These are phyloP conservation scores for Periconia digitata DNA, from an alignment of 2,329 filamentous ascomycete genomes.

Conservation along the genomic window DNA sequence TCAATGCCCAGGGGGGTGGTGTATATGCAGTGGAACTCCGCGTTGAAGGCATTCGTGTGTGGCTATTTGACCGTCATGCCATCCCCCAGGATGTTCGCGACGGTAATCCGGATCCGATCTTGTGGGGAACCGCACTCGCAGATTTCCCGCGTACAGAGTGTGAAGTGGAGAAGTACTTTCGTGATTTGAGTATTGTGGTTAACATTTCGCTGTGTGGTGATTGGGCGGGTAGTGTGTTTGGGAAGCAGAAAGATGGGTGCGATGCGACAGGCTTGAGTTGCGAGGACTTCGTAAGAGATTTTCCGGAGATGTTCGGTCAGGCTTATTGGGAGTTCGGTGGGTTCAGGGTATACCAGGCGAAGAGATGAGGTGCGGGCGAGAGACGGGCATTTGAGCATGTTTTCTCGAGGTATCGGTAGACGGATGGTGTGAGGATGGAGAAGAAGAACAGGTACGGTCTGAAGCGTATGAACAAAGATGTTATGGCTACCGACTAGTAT, in stretches of 20 bases:
- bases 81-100: conserved; percentile 15
- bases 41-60: conserved; percentile 40
- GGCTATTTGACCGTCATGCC: conserved; percentile 36
- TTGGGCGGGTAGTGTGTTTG: conserved; percentile 50
- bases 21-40: conserved; percentile 41
- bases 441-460: too few species aligned
- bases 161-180: conserved; percentile 48
- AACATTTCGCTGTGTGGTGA: conserved; percentile 56
- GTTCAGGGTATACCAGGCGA: conserved; percentile 15
- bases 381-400: background rate
- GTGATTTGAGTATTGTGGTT: conserved; percentile 39
- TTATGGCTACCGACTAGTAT: too few species aligned
- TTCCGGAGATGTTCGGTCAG: conserved; percentile 18
- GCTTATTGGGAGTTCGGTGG: conserved; percentile 36
- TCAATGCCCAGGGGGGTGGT: conserved; percentile 37
- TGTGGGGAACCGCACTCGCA: conserved; percentile 25
- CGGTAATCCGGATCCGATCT: conserved; percentile 15
- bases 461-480: too few species aligned
- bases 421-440: too few species aligned
- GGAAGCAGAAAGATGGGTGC: conserved; percentile 43
- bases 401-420: background rate
- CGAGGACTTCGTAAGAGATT: conserved; percentile 20
- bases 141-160: conserved; percentile 40
- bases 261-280: conserved; percentile 42
- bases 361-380: conserved; percentile 4